Percentiles rank a stretch among this genome's conserved stretches.
Conservation (phyloP, 768 basidiomycete genomes). For the Boletus rex-veris region DNA sequence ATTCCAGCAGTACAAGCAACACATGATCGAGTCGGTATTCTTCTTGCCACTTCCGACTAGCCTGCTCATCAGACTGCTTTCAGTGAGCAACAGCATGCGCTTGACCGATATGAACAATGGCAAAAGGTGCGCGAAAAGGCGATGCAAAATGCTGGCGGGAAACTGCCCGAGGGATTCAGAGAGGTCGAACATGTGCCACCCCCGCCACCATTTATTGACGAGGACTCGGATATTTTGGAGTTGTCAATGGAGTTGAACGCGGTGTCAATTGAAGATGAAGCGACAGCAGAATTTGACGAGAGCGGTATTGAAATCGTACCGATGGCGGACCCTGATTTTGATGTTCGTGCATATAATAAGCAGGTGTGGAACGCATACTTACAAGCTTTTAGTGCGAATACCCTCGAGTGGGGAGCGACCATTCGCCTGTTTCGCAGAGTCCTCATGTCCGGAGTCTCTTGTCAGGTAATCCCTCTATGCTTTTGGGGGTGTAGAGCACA, state of each 20-base stretch:
- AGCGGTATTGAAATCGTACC: conserved; percentile 84
- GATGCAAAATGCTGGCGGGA: conserved; percentile 63
- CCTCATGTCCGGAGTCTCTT: conserved; percentile 93
- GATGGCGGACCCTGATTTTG: conserved; percentile 86
- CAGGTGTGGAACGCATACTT: conserved; percentile 15
- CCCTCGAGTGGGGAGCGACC: conserved; percentile 62
- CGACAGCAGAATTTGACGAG: conserved; percentile 68
- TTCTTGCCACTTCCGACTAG: background rate
- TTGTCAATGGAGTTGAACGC: conserved; percentile 87
- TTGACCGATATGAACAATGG: conserved; percentile 88
- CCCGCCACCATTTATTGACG: conserved; percentile 69
- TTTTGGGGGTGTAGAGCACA: background rate
- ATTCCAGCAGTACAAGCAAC: conserved; percentile 90
- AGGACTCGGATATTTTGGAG: conserved; percentile 85
- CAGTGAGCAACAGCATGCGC: conserved; percentile 86
- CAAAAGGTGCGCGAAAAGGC: conserved; percentile 78
- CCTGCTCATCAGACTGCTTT: conserved; percentile 1
- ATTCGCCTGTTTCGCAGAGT: conserved; percentile 53
- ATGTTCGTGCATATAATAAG: conserved; percentile 51
- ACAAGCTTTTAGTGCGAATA: conserved; percentile 51
- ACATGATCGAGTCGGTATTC: conserved; percentile 70
- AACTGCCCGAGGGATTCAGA: conserved; percentile 66
- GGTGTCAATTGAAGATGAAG: conserved; percentile 67
- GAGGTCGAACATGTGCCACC: conserved; percentile 73
- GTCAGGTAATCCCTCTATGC: conserved; percentile 53